Conservation (phyloP, 179 eudicot genomes). For the Spinacia oleracea region DNA sequence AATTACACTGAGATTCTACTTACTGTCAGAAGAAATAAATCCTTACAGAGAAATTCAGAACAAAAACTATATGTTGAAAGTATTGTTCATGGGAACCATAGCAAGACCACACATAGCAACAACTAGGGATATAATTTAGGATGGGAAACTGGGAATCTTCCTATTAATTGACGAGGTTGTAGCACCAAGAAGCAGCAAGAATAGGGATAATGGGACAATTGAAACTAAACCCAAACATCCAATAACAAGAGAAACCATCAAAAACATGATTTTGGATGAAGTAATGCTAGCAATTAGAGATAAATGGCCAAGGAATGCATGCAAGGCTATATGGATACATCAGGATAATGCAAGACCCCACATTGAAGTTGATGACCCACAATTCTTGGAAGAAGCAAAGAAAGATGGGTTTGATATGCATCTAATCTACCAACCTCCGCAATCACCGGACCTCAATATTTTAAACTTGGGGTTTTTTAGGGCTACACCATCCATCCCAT, state of each 20-base stretch:
- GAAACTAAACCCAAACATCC: neutral
- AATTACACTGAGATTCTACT: too few relatives aligned
- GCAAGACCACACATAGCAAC: too few relatives aligned
- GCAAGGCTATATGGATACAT: too few relatives aligned
- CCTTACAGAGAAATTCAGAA: neutral
- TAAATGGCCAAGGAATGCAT: neutral
- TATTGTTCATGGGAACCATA: too few relatives aligned
- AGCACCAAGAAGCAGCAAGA: neutral
- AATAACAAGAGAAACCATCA: neutral
- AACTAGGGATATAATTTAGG: neutral
- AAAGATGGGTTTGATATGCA: neutral
- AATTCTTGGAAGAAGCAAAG: neutral
- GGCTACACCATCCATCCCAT: neutral
- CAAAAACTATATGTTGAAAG: too few relatives aligned
- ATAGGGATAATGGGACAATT: neutral
- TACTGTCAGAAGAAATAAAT: too few relatives aligned
- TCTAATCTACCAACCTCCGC: neutral
- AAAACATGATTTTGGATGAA: neutral
- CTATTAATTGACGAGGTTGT: neutral
- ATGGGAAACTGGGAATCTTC: neutral
- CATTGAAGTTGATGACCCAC: neutral
- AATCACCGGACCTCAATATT: neutral
- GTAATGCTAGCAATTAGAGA: neutral
- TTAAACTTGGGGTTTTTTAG: slow-evolving; percentile 4
- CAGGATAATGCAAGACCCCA: slow-evolving; percentile 19